phyloP scores from a whole-genome alignment of 768 basidiomycete genomes.

The Pisolithus microcarpus region DNA sequence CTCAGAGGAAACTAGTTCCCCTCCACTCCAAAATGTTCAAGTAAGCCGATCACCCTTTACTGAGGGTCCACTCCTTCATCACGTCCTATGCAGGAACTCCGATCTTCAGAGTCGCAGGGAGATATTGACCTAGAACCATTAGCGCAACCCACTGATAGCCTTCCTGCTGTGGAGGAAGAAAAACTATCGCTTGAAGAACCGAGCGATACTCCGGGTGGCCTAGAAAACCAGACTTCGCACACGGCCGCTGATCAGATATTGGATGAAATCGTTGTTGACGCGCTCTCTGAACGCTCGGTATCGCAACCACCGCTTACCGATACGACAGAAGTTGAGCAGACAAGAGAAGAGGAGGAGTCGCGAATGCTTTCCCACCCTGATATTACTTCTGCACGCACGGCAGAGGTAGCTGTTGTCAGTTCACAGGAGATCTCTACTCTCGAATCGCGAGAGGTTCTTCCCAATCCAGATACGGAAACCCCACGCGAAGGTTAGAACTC shows the following conservation, averaged over 20 bases:
- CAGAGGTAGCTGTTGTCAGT: constrained; percentile 6
- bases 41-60: constrained; percentile 7
- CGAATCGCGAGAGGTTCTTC: constrained; percentile 10
- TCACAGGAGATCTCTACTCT: constrained; percentile 9
- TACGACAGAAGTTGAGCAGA: constrained; percentile 8
- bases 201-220: background rate
- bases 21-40: background rate
- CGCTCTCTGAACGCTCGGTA: constrained; percentile 4
- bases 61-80: background rate
- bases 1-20: background rate
- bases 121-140: background rate
- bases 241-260: background rate
- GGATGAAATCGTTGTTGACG: background rate
- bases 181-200: background rate
- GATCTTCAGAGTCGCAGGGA: constrained; percentile 9
- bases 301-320: constrained; percentile 4
- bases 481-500: constrained; percentile 18
- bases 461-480: constrained; percentile 1
- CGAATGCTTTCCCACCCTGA: background rate
- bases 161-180: background rate
- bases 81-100: background rate
- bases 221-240: constrained; percentile 1
- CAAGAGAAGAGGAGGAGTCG: constrained; percentile 1
- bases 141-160: constrained; percentile 1
- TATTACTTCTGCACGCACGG: constrained; percentile 7